These are phyloP conservation scores for Knufia fluminis DNA, from an alignment of 2,329 filamentous ascomycete species.

Conservation along the genomic window DNA sequence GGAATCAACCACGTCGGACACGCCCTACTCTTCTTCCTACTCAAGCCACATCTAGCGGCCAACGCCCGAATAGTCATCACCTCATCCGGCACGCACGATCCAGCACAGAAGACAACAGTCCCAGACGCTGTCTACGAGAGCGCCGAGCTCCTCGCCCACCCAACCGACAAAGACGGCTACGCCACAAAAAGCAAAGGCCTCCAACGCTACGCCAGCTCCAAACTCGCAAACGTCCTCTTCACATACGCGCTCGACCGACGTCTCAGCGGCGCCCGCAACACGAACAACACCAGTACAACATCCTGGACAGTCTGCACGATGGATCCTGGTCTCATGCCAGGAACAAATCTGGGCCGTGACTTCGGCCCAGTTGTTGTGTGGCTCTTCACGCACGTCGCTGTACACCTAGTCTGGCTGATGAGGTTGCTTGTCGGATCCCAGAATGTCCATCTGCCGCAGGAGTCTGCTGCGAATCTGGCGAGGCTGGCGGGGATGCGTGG, in stretches of 20 bases:
- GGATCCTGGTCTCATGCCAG: slow-evolving; percentile 43
- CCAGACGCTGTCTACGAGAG: slow-evolving; percentile 37
- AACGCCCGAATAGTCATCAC: slow-evolving; percentile 39
- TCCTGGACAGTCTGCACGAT: slow-evolving; percentile 35
- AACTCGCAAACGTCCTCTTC: slow-evolving; percentile 43
- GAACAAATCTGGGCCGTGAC: slow-evolving; percentile 36
- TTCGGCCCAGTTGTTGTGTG: slow-evolving; percentile 15
- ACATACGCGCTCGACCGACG: slow-evolving; percentile 36
- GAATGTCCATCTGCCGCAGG: slow-evolving; percentile 33
- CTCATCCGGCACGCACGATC: slow-evolving; percentile 41
- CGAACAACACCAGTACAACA: slow-evolving; percentile 11
- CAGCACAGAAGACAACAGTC: slow-evolving; percentile 34
- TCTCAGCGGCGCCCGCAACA: slow-evolving; percentile 18
- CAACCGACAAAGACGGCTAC: slow-evolving; percentile 24
- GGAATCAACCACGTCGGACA: slow-evolving; percentile 44
- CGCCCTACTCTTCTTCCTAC: slow-evolving; percentile 41
- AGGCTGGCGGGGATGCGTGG: slow-evolving; percentile 30
- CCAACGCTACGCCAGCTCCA: slow-evolving; percentile 37
- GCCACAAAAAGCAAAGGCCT: slow-evolving; percentile 23
- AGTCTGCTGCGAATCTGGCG: slow-evolving; percentile 36
- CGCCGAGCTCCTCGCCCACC: slow-evolving; percentile 39
- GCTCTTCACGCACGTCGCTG: slow-evolving; percentile 31
- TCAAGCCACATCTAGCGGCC: slow-evolving; percentile 32
- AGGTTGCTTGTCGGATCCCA: slow-evolving; percentile 23
- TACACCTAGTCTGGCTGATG: slow-evolving; percentile 30